Conservation (phyloP, 2,329 filamentous ascomycete genomes). For the Aureobasidium leucospermi region DNA sequence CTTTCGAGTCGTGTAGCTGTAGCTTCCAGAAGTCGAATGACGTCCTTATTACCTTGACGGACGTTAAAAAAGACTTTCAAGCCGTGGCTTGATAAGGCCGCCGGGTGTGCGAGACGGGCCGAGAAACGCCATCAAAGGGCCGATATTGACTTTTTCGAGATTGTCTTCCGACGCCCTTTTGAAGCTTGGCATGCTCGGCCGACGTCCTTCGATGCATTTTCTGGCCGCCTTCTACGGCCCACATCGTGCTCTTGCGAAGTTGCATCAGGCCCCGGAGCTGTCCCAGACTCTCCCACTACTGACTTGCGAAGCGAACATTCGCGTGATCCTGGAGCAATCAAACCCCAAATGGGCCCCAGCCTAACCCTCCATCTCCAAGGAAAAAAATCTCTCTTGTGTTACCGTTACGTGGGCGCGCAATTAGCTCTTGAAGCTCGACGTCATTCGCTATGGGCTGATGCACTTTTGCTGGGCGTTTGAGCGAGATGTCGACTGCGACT, state of each 20-base stretch:
- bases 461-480: slow-evolving; percentile 3
- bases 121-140: slow-evolving; percentile 12
- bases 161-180: background rate
- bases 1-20: background rate
- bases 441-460: slow-evolving; percentile 1
- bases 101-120: slow-evolving; percentile 8
- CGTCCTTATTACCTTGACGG: background rate
- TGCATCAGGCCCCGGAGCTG: slow-evolving; percentile 4
- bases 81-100: slow-evolving; percentile 6
- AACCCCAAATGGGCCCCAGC: slow-evolving; percentile 10
- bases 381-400: slow-evolving; percentile 6
- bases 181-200: slow-evolving; percentile 1
- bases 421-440: background rate
- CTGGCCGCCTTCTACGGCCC: slow-evolving; percentile 10
- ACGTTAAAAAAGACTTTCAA: slow-evolving; percentile 12
- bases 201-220: slow-evolving; percentile 9
- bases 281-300: slow-evolving; percentile 6
- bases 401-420: background rate
- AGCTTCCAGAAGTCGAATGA: background rate
- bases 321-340: slow-evolving; percentile 10
- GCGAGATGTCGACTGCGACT: background rate
- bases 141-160: background rate
- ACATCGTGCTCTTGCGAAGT: background rate
- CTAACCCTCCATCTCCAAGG: slow-evolving; percentile 6
- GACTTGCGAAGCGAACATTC: background rate